Percentiles rank a stretch among this genome's conserved stretches.
phyloP scores from a whole-genome alignment of 345 rosid genomes.

The Linum tenue region DNA sequence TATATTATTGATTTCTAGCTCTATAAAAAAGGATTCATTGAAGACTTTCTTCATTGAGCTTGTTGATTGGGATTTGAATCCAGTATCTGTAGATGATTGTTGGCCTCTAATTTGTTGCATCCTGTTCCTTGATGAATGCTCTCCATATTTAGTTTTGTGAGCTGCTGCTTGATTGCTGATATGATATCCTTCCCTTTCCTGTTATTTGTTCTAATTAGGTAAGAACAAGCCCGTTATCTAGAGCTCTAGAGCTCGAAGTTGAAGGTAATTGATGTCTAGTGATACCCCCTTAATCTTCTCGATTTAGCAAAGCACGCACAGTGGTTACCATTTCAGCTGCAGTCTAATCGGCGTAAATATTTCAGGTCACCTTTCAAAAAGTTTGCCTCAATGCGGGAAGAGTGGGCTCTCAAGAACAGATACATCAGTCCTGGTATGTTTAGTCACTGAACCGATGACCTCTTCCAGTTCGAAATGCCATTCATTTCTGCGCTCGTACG shows the following conservation, averaged over 20 bases:
- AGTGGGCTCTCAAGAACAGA: slow-evolving; percentile 77
- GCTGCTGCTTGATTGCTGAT: too few species aligned
- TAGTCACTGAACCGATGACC: background rate
- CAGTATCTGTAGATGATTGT: too few species aligned
- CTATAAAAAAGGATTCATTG: too few species aligned
- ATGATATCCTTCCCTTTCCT: too few species aligned
- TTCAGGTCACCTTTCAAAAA: slow-evolving; percentile 83
- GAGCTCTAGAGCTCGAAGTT: too few species aligned
- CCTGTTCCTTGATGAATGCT: too few species aligned
- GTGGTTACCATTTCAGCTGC: background rate
- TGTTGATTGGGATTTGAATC: too few species aligned
- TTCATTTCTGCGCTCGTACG: background rate
- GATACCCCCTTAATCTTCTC: background rate
- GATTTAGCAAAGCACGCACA: background rate
- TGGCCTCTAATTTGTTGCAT: too few species aligned
- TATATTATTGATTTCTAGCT: too few species aligned
- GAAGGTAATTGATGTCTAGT: slow-evolving; percentile 37
- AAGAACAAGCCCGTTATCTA: slow-evolving; percentile 91
- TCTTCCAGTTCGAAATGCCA: background rate
- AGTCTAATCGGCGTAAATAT: background rate
- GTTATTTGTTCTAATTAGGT: slow-evolving; percentile 34
- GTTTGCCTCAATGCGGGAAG: slow-evolving; percentile 58
- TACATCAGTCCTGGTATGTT: slow-evolving; percentile 91
- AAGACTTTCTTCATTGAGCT: too few species aligned
- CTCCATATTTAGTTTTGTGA: too few species aligned